These are phyloP conservation scores for Leucocoprinus leucothites DNA, from an alignment of 768 basidiomycete genomes.

Conservation along the genomic window DNA sequence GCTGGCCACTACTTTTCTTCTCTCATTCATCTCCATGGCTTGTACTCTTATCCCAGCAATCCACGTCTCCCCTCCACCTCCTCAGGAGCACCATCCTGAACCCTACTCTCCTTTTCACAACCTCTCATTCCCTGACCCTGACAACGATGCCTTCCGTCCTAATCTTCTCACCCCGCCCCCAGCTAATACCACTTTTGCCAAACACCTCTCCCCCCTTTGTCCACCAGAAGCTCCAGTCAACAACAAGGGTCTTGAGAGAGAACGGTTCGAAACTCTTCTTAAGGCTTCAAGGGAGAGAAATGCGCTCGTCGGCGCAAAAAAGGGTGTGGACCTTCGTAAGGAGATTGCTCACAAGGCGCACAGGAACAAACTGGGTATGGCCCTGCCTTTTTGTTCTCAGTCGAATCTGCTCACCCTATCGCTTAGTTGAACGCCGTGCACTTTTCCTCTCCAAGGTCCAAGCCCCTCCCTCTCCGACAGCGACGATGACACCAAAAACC, in stretches of 20 bases:
- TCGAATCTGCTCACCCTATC: background rate
- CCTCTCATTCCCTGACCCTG: conserved; percentile 24
- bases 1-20: conserved; percentile 22
- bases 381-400: background rate
- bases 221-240: conserved; percentile 31
- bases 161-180: conserved; percentile 57
- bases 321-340: conserved; percentile 61
- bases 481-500: conserved; percentile 55
- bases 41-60: conserved; percentile 59
- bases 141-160: conserved; percentile 56
- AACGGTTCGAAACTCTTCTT: conserved; percentile 63
- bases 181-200: conserved; percentile 36
- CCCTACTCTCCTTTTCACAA: conserved; percentile 63
- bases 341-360: conserved; percentile 73
- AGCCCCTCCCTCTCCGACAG: conserved; percentile 62
- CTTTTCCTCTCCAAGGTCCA: conserved; percentile 72
- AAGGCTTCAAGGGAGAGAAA: conserved; percentile 58
- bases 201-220: conserved; percentile 50
- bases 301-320: conserved; percentile 35
- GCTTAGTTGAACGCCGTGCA: conserved; percentile 68
- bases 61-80: conserved; percentile 64
- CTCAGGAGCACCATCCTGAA: conserved; percentile 46
- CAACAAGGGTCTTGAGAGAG: conserved; percentile 56
- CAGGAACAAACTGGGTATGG: conserved; percentile 70
- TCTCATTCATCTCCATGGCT: conserved; percentile 35